These are phyloP conservation scores for Cystobasidium slooffiae DNA, from an alignment of 1,284 basidiomycete genomes.

Conservation along the genomic window DNA sequence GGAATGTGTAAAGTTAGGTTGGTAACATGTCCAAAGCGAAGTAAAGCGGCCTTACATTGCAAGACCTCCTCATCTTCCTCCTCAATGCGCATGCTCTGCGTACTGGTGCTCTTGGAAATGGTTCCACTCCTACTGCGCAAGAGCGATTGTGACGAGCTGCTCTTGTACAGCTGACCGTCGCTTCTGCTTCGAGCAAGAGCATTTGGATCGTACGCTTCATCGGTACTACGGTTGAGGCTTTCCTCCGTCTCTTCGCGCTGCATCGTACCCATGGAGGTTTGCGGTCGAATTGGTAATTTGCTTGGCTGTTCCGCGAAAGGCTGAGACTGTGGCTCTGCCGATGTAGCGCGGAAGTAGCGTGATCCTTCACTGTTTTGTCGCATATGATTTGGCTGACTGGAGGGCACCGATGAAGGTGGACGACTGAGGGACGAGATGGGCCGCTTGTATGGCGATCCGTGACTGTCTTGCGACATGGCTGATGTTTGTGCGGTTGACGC, in stretches of 20 bases:
- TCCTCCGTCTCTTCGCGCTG: constrained; percentile 2
- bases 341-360: constrained; percentile 21
- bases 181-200: constrained; percentile 35
- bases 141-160: constrained; percentile 20
- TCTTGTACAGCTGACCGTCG: constrained; percentile 20
- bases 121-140: constrained; percentile 14
- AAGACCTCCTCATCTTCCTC: constrained; percentile 26
- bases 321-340: background rate
- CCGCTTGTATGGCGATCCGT: constrained; percentile 24
- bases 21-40: background rate
- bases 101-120: constrained; percentile 19
- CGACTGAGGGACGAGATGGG: constrained; percentile 16
- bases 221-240: constrained; percentile 2
- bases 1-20: background rate
- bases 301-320: background rate
- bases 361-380: constrained; percentile 22
- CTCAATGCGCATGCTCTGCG: constrained; percentile 43
- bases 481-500: constrained; percentile 40
- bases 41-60: constrained; percentile 13
- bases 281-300: background rate
- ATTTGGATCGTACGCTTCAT: constrained; percentile 30
- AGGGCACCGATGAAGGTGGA: constrained; percentile 5
- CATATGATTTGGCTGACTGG: background rate
- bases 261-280: background rate
- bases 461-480: constrained; percentile 23